A percentile compares a stretch with the other conserved stretches of the same genome.
Conservation (phyloP, 495 filamentous ascomycete genomes). For the Neurospora pannonica region DNA sequence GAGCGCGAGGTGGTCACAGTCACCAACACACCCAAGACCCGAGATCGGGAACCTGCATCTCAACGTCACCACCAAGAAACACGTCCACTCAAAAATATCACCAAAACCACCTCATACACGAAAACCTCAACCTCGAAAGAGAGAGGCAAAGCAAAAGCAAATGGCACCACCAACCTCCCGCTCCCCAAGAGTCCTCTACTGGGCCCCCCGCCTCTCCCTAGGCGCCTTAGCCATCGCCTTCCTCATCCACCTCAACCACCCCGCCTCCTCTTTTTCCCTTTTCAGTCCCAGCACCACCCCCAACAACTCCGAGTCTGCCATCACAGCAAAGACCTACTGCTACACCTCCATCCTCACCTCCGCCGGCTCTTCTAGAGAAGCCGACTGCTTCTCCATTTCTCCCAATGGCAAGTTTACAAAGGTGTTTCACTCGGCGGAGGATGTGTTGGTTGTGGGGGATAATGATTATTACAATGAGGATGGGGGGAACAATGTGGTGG, state of each 20-base stretch:
- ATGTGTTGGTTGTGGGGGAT: not conserved
- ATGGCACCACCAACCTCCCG: not conserved
- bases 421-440: constrained; percentile 13
- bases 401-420: constrained; percentile 20
- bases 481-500: not conserved
- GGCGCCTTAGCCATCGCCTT: constrained; percentile 12
- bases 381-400: constrained; percentile 36
- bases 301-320: not conserved
- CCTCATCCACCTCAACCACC: constrained; percentile 2
- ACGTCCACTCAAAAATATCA: not conserved
- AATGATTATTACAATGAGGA: not conserved
- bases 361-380: constrained; percentile 7
- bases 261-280: constrained; percentile 9
- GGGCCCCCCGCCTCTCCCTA: constrained; percentile 14
- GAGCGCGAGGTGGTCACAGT: not conserved
- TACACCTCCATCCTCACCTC: constrained; percentile 20
- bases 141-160: not conserved
- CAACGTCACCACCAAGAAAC: not conserved
- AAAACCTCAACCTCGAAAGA: not conserved
- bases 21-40: not conserved
- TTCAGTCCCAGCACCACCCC: not conserved
- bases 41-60: not conserved
- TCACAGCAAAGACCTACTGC: constrained; percentile 24
- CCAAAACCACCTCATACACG: not conserved
- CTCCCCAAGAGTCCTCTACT: constrained; percentile 2